Conservation (phyloP, 2,329 filamentous ascomycete genomes). For the Zarea fungicola region DNA sequence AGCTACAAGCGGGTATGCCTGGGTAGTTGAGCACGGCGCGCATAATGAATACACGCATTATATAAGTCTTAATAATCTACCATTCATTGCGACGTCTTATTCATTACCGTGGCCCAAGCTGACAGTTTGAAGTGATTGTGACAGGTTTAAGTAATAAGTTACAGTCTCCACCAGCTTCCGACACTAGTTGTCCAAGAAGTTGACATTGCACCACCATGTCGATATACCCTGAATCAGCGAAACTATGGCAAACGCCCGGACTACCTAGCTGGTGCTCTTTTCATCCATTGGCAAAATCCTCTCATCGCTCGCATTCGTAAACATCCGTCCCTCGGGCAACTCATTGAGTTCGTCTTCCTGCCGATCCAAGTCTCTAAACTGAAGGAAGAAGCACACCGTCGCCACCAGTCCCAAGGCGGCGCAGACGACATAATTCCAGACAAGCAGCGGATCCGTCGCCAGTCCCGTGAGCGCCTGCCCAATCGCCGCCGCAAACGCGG, state of each 20-base stretch:
- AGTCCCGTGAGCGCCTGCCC: constrained; percentile 50
- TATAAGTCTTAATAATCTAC: too few relatives aligned
- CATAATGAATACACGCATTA: neutral
- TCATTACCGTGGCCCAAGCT: too few relatives aligned
- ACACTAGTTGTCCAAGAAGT: too few relatives aligned
- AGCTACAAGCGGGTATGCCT: neutral
- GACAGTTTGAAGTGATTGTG: too few relatives aligned
- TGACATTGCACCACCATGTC: too few relatives aligned
- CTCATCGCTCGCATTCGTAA: constrained; percentile 1
- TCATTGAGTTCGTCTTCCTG: constrained; percentile 65
- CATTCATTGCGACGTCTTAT: too few relatives aligned
- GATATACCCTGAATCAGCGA: neutral
- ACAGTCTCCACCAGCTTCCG: too few relatives aligned
- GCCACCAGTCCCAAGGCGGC: constrained; percentile 59
- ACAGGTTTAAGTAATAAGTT: too few relatives aligned
- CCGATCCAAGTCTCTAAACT: constrained; percentile 56
- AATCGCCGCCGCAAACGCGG: constrained; percentile 61
- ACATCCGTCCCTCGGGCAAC: constrained; percentile 29
- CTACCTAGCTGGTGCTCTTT: neutral
- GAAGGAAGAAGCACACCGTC: constrained; percentile 66
- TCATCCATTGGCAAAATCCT: constrained; percentile 6
- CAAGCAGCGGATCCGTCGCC: constrained; percentile 56
- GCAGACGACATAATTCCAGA: constrained; percentile 68
- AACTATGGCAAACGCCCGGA: neutral
- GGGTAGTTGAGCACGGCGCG: neutral